Conservation (phyloP, 805 yeast genomes). For the Myxozyma monticola region DNA sequence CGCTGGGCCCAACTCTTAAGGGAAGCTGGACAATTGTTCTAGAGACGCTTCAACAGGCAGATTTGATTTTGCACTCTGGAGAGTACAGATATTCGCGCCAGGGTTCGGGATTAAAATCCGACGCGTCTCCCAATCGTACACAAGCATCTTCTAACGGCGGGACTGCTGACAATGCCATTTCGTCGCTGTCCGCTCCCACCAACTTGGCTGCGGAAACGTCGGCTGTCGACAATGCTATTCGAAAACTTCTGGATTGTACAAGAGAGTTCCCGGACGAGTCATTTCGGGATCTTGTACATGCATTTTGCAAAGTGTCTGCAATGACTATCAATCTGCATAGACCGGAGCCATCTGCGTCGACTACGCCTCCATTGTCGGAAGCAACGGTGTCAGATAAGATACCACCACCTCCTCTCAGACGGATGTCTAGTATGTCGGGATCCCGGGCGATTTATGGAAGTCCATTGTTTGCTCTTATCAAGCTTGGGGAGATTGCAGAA, state of each 20-base stretch:
- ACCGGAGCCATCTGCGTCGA: not conserved
- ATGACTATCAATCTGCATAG: constrained; percentile 11
- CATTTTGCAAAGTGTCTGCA: constrained; percentile 46
- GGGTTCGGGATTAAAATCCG: not conserved
- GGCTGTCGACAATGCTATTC: constrained; percentile 54
- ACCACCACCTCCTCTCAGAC: not conserved
- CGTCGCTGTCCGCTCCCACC: not conserved
- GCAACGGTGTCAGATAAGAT: no score
- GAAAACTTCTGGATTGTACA: constrained; percentile 65
- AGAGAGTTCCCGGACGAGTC: constrained; percentile 54
- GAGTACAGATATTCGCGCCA: constrained; percentile 14
- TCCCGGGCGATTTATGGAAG: constrained; percentile 19
- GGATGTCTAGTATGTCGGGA: not conserved
- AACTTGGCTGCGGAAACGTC: constrained; percentile 21
- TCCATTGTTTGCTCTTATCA: constrained; percentile 49
- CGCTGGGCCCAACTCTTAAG: constrained; percentile 74
- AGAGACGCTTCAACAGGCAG: constrained; percentile 49
- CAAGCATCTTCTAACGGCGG: not conserved
- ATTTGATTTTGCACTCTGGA: constrained; percentile 28
- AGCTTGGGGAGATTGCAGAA: constrained; percentile 53
- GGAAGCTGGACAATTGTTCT: constrained; percentile 64
- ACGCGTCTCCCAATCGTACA: not conserved
- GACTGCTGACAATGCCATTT: not conserved
- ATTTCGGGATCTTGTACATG: constrained; percentile 49
- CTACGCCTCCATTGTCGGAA: not conserved